These are phyloP conservation scores for Kalaharituber pfeilii DNA, from an alignment of 2,329 filamentous ascomycete species.

Conservation along the genomic window DNA sequence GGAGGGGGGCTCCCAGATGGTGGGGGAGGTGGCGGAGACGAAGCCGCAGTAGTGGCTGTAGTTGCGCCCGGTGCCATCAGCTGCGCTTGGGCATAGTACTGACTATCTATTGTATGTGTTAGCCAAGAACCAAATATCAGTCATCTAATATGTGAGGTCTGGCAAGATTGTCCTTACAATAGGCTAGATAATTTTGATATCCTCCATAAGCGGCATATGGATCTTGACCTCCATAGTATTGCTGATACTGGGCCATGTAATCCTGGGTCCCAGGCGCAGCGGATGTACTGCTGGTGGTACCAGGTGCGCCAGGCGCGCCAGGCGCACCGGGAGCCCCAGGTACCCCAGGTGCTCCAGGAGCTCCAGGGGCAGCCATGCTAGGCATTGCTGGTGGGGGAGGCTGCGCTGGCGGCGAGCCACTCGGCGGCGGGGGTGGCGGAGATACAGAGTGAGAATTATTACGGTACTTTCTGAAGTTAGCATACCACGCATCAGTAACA, in stretches of 20 bases:
- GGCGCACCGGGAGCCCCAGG: conserved; percentile 27
- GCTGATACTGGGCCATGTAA: background rate
- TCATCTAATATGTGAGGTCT: no score
- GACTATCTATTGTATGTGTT: no score
- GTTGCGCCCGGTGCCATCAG: no score
- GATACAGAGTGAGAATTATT: conserved; percentile 21
- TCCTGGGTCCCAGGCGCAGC: conserved; percentile 39
- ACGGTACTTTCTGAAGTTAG: conserved; percentile 24
- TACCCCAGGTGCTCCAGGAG: conserved; percentile 20
- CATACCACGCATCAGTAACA: conserved; percentile 12
- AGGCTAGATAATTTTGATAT: conserved; percentile 51
- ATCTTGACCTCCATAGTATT: conserved; percentile 44
- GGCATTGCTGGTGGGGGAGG: conserved; percentile 24
- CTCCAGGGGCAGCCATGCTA: conserved; percentile 24
- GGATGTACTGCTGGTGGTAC: conserved; percentile 37
- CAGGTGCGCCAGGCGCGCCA: conserved; percentile 30
- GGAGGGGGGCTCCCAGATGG: no score
- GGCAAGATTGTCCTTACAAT: conserved; percentile 28
- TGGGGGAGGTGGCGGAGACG: no score
- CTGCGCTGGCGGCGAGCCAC: conserved; percentile 24
- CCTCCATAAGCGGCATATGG: conserved; percentile 86
- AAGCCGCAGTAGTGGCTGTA: no score
- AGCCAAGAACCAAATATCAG: no score
- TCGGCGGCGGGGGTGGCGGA: conserved; percentile 20
- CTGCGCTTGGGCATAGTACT: no score